Evolutionary conservation across 2,329 filamentous ascomycete genomes (phyloP), one percentile per base, ranked within the genome.

Genomic region (Macrophomina tecta): DNA sequence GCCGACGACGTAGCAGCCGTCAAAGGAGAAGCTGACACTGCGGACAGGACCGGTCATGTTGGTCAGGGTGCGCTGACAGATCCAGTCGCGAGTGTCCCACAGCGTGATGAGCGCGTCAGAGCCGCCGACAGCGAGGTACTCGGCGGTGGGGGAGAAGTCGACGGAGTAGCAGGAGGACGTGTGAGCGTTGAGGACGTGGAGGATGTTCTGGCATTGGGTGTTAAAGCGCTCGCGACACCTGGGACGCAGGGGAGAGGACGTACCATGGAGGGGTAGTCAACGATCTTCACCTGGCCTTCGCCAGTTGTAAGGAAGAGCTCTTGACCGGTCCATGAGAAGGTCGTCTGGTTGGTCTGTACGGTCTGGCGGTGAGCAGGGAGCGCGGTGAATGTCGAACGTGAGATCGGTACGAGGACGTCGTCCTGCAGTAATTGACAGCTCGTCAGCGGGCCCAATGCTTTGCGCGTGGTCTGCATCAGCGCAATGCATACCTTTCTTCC

Each of bases 21-120:
- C 91, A 77, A 91, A 94, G 16, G 87, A 91, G 75, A 94, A 94
- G 73, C 90, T 89, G 66, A 94, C 83, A 74, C 87, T 91, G 73
- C 87, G 85, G 34, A 94, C 88, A 3, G 90, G 87, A 1, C 90
- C 90, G 9, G 85, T 84, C 81, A 92, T 90, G 71, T 86, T 84
- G 42, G 88, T 88, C 49, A 93, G 82, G 1, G 90, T 92, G 68
- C 89, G 85, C 73, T 89, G 86, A 74, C 91, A 93, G 66, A 91
- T 87, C 90, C 91, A 93, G 70, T 91, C 89, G 48, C 85, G 84
- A 3, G 91, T 93, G 73, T 94, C 91, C 89, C 91, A 94, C 3
- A 94, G 81, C 5, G 89, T 85, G 70, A 94, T 90, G 61, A 92
- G 85, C 1, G 90, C 90, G 73, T 94, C 91, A 9, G 89, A 88